Evolutionary conservation across 176 grass and related monocot genomes (phyloP), one percentile per base, ranked within the genome.

Genomic region (Aegilops bicornis): DNA sequence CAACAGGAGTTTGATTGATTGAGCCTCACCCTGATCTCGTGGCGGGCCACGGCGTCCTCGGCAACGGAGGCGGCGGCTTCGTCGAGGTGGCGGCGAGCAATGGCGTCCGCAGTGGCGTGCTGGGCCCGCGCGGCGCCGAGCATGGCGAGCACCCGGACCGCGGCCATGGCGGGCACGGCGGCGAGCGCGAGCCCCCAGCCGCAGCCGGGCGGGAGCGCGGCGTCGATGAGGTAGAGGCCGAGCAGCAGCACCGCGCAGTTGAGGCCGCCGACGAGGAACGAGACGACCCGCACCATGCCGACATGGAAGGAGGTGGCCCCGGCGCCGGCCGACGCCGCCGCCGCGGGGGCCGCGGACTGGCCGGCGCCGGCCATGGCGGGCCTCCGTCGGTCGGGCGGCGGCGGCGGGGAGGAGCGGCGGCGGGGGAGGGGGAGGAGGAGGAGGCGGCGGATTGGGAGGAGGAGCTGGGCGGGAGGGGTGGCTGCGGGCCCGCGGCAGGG

Each of bases 41-140:
- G 90, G 76, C 93, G 96, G 69, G 95, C 89, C 4, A 88, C 93
- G 32, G 92, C 90, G 52, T 96, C 96, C 31, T 89, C 85, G 9
- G 93, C 79, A 10, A 95, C 78, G 27, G 91, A 94, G 65, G 82
- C 87, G 30, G 84, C 87, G 63, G 69, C 79, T 76, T 92, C 78
- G 81, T 89, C 71, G 78, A 71, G 88, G 72, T 91, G 88, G 77
- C 62, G 86, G 25, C 66, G 90, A 68, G 91, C 86, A 45, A 98
- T 95, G 69, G 88, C 88, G 63, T 96, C 93, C n/a, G 96, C 96
- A 8, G 96, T 92, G 73, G 92, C 92, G 63, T 96, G 92, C 86
- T 98, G 96, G n/a, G 93, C 93, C 70, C 86, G 88, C 24, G 91
- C 96, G 32, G 92, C 83, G 64, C 90, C 86, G 6, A 94, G 80